These are phyloP conservation scores for Nitzschia sp. DNA, from an alignment of 108 stramenopile genomes.

Conservation along the genomic window DNA sequence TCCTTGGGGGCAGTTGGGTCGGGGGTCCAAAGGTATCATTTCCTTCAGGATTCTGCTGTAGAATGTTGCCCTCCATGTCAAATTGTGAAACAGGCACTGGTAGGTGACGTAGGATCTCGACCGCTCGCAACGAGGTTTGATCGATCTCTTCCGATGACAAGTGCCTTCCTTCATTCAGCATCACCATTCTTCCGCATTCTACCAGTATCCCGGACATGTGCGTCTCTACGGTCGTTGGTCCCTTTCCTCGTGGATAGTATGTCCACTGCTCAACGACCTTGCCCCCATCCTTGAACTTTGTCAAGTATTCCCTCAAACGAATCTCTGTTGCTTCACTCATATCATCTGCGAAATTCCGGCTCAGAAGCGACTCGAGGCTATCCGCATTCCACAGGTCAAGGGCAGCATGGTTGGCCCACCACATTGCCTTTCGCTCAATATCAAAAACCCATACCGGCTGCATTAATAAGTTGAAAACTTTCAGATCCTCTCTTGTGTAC, in stretches of 20 bases:
- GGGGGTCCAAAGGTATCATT: background rate
- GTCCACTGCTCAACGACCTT: slow-evolving; percentile 16
- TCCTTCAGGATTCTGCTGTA: slow-evolving; percentile 39
- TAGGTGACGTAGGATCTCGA: slow-evolving; percentile 42
- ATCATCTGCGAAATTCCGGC: slow-evolving; percentile 26
- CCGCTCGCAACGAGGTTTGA: slow-evolving; percentile 8
- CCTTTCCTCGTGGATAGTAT: slow-evolving; percentile 22
- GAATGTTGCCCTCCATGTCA: slow-evolving; percentile 31
- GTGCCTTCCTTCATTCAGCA: slow-evolving; percentile 18
- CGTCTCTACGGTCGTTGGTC: background rate
- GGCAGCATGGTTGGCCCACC: slow-evolving; percentile 42
- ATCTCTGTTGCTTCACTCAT: slow-evolving; percentile 9
- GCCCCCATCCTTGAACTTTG: slow-evolving; percentile 1
- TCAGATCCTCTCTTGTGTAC: slow-evolving; percentile 29
- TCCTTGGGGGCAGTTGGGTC: background rate
- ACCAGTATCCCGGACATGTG: slow-evolving; percentile 9
- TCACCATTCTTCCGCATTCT: slow-evolving; percentile 7
- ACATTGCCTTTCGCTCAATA: slow-evolving; percentile 30
- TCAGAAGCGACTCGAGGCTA: slow-evolving; percentile 16
- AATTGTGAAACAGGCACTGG: slow-evolving; percentile 33
- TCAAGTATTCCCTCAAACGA: background rate
- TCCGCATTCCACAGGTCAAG: slow-evolving; percentile 36
- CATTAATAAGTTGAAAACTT: slow-evolving; percentile 28
- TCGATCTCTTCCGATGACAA: slow-evolving; percentile 11
- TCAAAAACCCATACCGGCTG: slow-evolving; percentile 46